phyloP scores from a whole-genome alignment of 495 filamentous ascomycete genomes.

The Talaromyces adpressus region DNA sequence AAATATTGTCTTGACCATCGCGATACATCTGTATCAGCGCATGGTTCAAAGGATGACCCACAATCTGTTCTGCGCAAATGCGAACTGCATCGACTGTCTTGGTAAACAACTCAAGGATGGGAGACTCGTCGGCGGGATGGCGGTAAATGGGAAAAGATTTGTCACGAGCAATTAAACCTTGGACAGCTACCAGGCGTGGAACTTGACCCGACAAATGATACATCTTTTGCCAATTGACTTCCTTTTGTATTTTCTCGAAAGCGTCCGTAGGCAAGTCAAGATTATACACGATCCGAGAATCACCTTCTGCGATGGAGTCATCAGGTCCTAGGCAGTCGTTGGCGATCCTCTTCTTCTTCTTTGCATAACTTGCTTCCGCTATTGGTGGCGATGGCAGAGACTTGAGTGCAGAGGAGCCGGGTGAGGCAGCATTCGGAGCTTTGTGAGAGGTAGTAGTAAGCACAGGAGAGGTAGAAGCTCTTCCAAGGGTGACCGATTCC shows the following conservation, averaged over 20 bases:
- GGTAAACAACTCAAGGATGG: slow-evolving; percentile 69
- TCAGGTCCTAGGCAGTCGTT: slow-evolving; percentile 25
- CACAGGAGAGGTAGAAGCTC: slow-evolving; percentile 4
- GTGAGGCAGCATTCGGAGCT: slow-evolving; percentile 7
- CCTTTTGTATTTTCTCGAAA: slow-evolving; percentile 64
- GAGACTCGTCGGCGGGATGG: slow-evolving; percentile 87
- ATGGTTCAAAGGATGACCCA: slow-evolving; percentile 85
- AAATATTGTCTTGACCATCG: slow-evolving; percentile 85
- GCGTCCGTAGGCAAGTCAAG: slow-evolving; percentile 50
- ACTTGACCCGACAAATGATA: slow-evolving; percentile 87
- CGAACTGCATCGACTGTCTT: slow-evolving; percentile 62
- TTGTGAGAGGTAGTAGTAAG: background rate
- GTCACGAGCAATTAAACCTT: slow-evolving; percentile 64
- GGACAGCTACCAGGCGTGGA: slow-evolving; percentile 86
- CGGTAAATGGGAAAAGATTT: slow-evolving; percentile 86
- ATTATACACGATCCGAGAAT: slow-evolving; percentile 68
- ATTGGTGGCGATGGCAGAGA: background rate
- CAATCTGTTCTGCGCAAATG: slow-evolving; percentile 52
- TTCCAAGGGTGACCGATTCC: background rate
- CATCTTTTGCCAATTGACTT: slow-evolving; percentile 90
- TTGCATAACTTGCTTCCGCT: background rate
- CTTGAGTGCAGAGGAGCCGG: background rate
- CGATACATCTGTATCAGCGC: slow-evolving; percentile 92
- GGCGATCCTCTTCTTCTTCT: slow-evolving; percentile 3
- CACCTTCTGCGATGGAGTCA: slow-evolving; percentile 63